These are phyloP conservation scores for Reutealis trisperma DNA, from an alignment of 345 rosid species.

Conservation along the genomic window DNA sequence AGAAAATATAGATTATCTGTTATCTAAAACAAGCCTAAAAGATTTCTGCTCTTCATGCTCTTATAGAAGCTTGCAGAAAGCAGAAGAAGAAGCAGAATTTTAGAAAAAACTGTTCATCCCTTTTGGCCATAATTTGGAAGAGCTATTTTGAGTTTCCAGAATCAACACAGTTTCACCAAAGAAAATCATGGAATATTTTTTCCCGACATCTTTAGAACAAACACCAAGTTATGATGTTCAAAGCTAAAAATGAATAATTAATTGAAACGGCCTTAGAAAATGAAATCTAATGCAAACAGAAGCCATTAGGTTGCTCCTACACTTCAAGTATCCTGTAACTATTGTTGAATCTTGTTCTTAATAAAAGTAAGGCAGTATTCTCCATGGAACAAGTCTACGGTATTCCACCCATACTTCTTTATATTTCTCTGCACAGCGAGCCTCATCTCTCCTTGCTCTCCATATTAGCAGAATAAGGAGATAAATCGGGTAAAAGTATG, in stretches of 20 bases:
- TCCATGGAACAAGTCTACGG: constrained; percentile 75
- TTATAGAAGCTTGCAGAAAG: too few relatives aligned
- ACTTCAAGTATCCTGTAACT: neutral
- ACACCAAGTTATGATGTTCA: neutral
- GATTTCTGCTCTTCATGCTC: too few relatives aligned
- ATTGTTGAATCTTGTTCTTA: constrained; percentile 23
- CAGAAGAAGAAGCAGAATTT: too few relatives aligned
- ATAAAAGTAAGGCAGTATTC: constrained; percentile 83
- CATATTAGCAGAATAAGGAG: constrained; percentile 83
- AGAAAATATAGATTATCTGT: too few relatives aligned
- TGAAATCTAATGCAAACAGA: neutral
- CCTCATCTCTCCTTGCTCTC: constrained; percentile 90
- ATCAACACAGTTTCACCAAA: neutral
- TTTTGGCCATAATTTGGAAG: neutral
- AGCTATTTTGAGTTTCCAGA: neutral
- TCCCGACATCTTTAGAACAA: neutral
- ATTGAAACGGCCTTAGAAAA: neutral
- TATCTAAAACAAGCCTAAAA: neutral
- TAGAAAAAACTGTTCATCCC: neutral
- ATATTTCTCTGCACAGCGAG: constrained; percentile 86
- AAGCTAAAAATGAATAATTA: neutral
- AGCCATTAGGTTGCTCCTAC: neutral
- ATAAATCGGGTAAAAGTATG: constrained; percentile 84
- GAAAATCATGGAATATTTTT: neutral
- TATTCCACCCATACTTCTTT: constrained; percentile 84